Conservation (phyloP, 208 protist genomes). For the Acanthamoeba divionensis region DNA sequence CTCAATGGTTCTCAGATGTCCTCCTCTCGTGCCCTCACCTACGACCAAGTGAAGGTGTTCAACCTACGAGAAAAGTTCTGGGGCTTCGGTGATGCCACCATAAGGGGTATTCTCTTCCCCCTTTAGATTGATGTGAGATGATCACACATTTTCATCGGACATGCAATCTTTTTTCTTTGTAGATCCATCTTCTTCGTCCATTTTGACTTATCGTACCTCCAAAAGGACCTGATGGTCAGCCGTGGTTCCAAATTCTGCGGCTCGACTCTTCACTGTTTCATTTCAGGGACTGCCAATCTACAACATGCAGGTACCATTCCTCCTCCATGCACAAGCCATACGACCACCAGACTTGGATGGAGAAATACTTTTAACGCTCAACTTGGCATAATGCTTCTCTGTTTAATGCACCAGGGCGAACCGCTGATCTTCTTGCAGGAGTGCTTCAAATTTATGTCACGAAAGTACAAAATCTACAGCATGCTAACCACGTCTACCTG, state of each 20-base stretch:
- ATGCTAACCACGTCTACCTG: background rate
- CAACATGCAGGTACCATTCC: background rate
- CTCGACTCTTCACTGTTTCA: background rate
- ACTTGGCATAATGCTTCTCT: too few species aligned
- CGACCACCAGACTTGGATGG: background rate
- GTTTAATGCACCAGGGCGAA: background rate
- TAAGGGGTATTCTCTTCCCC: background rate
- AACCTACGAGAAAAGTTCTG: slow-evolving; percentile 17
- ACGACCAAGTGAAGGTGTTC: background rate
- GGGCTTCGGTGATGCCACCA: slow-evolving; percentile 9
- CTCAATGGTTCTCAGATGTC: background rate
- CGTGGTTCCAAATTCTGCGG: background rate
- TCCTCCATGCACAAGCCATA: background rate
- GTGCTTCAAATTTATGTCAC: background rate
- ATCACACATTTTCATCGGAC: too few species aligned
- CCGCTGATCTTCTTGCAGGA: background rate
- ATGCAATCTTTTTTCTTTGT: too few species aligned
- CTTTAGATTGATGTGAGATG: too few species aligned
- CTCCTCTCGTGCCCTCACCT: background rate
- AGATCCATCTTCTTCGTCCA: too few species aligned
- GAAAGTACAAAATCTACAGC: slow-evolving; percentile 29
- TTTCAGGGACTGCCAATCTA: background rate
- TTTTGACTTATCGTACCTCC: too few species aligned
- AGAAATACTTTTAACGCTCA: background rate
- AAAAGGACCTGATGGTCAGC: background rate